Evolutionary conservation across 2,329 filamentous ascomycete genomes (phyloP).

Genomic region (Neofusicoccum ribis): DNA sequence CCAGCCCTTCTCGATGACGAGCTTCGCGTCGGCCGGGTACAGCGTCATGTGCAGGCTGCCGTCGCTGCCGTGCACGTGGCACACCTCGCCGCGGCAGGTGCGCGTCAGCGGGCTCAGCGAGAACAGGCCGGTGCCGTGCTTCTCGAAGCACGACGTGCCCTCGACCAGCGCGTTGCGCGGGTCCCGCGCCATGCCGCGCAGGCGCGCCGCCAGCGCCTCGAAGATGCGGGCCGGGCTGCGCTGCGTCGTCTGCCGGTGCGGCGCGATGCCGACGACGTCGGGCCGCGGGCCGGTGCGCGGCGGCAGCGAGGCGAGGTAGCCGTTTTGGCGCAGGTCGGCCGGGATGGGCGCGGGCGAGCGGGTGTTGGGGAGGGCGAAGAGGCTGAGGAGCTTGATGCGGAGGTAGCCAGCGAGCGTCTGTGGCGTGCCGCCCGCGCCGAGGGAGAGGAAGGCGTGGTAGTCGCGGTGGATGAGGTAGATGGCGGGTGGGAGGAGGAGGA

Average conservation of each 20-base stretch:
- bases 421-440: slow-evolving; percentile 80
- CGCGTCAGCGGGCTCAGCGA: slow-evolving; percentile 64
- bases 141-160: slow-evolving; percentile 76
- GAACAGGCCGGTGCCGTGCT: slow-evolving; percentile 77
- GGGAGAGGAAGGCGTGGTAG: slow-evolving; percentile 72
- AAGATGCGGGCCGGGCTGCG: slow-evolving; percentile 49
- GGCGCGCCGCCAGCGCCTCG: slow-evolving; percentile 43
- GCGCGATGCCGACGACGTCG: slow-evolving; percentile 71
- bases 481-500: slow-evolving; percentile 17
- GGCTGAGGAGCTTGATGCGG: slow-evolving; percentile 68
- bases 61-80: slow-evolving; percentile 76
- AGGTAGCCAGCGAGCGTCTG: slow-evolving; percentile 72
- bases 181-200: slow-evolving; percentile 28
- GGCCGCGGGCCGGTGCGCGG: slow-evolving; percentile 66
- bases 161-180: slow-evolving; percentile 39
- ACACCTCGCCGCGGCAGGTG: slow-evolving; percentile 78
- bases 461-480: slow-evolving; percentile 60
- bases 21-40: slow-evolving; percentile 73
- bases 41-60: slow-evolving; percentile 77
- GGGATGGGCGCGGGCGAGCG: slow-evolving; percentile 59
- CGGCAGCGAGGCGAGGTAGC: slow-evolving; percentile 63
- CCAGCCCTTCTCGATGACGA: slow-evolving; percentile 75
- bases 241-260: slow-evolving; percentile 77
- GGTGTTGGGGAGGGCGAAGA: slow-evolving; percentile 72
- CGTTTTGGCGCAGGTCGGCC: slow-evolving; percentile 50